phyloP scores from a whole-genome alignment of 108 stramenopile genomes.

The Fragilaria radians region DNA sequence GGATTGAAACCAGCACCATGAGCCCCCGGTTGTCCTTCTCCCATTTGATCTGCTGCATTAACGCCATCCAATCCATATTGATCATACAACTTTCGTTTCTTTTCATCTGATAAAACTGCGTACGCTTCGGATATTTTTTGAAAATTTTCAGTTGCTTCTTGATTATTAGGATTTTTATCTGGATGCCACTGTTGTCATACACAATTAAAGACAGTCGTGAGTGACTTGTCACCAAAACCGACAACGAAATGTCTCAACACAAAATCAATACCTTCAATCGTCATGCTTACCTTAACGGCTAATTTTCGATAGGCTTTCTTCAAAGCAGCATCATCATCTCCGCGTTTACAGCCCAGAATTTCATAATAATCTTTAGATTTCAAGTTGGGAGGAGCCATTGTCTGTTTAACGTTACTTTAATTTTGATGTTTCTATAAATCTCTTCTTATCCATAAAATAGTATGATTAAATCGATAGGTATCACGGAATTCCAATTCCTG shows the following conservation, averaged over 20 bases:
- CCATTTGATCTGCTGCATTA: conserved; percentile 56
- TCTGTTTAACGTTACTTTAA: too few relatives aligned
- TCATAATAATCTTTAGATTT: conserved; percentile 79
- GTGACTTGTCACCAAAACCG: background rate
- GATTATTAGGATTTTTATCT: conserved; percentile 79
- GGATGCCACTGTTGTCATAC: conserved; percentile 68
- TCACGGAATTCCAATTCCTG: too few relatives aligned
- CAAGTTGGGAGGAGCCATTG: conserved; percentile 57
- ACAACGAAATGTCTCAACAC: too few relatives aligned
- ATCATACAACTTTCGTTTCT: conserved; percentile 84
- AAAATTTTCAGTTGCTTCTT: conserved; percentile 81
- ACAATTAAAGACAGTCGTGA: background rate
- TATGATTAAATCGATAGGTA: too few relatives aligned
- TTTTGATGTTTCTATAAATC: too few relatives aligned
- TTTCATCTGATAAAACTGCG: conserved; percentile 65
- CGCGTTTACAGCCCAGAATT: conserved; percentile 68
- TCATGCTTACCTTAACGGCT: conserved; percentile 79
- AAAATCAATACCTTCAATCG: too few relatives aligned
- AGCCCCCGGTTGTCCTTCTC: conserved; percentile 28
- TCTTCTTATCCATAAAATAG: too few relatives aligned
- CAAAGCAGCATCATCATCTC: conserved; percentile 63
- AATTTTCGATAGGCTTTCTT: conserved; percentile 84
- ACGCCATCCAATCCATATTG: conserved; percentile 73
- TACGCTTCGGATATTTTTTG: conserved; percentile 86
- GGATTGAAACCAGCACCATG: conserved; percentile 21